Percentiles rank a stretch among this genome's conserved stretches.
Conservation (phyloP, 2,329 filamentous ascomycete genomes). For the Aspergillus aculeatinus region DNA sequence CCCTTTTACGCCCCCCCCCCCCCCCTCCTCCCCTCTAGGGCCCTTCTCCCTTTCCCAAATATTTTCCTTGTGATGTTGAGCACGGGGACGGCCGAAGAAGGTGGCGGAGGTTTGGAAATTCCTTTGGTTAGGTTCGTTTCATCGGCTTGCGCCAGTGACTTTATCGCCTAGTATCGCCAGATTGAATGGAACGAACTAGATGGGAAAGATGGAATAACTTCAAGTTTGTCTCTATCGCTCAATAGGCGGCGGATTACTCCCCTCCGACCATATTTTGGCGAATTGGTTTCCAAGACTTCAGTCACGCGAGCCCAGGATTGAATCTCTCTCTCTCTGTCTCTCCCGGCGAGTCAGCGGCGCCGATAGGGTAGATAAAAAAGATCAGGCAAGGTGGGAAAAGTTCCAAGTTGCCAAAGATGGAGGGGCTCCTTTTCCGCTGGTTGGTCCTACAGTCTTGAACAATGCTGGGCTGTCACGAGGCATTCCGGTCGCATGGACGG, state of each 20-base stretch:
- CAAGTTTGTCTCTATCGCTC: neutral
- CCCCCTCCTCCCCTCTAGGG: neutral
- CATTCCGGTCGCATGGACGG: constrained; percentile 16
- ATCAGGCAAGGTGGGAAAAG: neutral
- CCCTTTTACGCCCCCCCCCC: neutral
- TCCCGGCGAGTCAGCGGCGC: neutral
- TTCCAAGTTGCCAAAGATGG: constrained; percentile 4
- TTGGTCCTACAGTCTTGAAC: constrained; percentile 8
- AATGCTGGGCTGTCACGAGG: constrained; percentile 15
- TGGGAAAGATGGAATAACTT: neutral
- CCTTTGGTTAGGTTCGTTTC: neutral
- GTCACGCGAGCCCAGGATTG: neutral
- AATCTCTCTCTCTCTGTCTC: neutral
- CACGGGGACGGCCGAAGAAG: neutral
- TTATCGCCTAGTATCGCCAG: neutral
- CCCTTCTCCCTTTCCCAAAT: neutral
- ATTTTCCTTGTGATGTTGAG: neutral
- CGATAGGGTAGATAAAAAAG: neutral
- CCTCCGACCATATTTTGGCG: neutral
- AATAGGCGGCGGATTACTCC: neutral
- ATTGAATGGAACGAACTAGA: neutral
- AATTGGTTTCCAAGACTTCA: neutral
- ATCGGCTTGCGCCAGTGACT: neutral
- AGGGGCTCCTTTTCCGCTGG: constrained; percentile 13
- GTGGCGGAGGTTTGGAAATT: neutral